Evolutionary conservation across 805 yeast genomes (phyloP).

Genomic region (Candida sithepensis): DNA sequence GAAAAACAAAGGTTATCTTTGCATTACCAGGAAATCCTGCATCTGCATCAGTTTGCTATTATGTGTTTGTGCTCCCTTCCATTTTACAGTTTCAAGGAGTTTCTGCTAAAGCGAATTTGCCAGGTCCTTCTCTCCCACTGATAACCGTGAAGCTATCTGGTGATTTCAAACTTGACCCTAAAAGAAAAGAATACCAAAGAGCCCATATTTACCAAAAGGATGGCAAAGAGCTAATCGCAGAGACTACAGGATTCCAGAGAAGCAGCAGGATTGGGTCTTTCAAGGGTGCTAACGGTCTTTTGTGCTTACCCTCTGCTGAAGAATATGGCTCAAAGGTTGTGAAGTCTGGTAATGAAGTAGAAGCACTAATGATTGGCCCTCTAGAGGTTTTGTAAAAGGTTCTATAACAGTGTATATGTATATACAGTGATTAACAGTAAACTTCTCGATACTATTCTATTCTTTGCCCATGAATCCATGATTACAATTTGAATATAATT

Average conservation of each 20-base stretch:
- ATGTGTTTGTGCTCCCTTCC: constrained; percentile 46
- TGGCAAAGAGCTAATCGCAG: constrained; percentile 32
- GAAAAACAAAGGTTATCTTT: constrained; percentile 34
- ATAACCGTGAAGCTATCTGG: constrained; percentile 33
- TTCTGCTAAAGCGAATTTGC: constrained; percentile 3
- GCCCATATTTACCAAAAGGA: constrained; percentile 31
- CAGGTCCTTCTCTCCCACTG: constrained; percentile 27
- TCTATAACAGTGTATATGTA: neutral
- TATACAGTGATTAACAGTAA: no score
- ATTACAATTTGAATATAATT: no score
- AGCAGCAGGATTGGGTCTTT: constrained; percentile 47
- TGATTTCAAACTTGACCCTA: constrained; percentile 38
- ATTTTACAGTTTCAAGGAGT: constrained; percentile 36
- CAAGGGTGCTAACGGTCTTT: constrained; percentile 43
- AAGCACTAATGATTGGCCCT: constrained; percentile 27
- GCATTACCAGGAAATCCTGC: constrained; percentile 59
- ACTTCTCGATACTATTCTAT: no score
- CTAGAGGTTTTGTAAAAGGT: neutral
- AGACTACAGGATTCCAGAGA: constrained; percentile 48
- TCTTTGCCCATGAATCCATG: no score
- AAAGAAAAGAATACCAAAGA: constrained; percentile 49
- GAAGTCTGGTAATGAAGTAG: constrained; percentile 21
- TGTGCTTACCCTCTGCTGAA: constrained; percentile 37
- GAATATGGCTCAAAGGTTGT: constrained; percentile 13
- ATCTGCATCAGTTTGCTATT: constrained; percentile 45